Evolutionary conservation across 306 rosid species (phyloP).

Genomic region (Rosa rugosa): DNA sequence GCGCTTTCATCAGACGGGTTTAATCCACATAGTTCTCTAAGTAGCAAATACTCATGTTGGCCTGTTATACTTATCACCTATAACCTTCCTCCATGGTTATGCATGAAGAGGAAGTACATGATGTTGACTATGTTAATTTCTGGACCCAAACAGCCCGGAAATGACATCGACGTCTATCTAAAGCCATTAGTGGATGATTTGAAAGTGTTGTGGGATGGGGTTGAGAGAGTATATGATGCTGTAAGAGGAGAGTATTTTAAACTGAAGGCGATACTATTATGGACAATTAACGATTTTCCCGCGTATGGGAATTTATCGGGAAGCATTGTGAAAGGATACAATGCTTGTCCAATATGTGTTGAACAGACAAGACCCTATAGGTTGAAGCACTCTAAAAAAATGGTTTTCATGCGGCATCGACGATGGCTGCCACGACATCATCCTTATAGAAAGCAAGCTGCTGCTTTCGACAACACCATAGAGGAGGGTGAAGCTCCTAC

Average conservation of each 20-base stretch:
- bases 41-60: no score
- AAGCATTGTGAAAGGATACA: background rate
- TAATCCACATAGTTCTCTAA: no score
- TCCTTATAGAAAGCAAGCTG: background rate
- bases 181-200: slow-evolving; percentile 9
- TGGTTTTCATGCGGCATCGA: background rate
- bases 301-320: background rate
- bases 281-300: slow-evolving; percentile 7
- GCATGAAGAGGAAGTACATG: background rate
- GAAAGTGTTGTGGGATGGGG: background rate
- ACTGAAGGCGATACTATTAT: background rate
- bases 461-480: background rate
- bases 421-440: no score
- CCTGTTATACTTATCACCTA: background rate
- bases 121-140: background rate
- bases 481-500: background rate
- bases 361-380: no score
- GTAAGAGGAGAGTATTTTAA: background rate
- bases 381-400: no score
- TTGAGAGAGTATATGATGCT: background rate
- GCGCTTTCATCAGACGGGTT: no score
- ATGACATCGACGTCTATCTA: background rate
- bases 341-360: background rate
- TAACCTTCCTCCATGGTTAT: background rate
- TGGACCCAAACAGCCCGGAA: background rate